These are phyloP conservation scores for Ophiocordyceps australis DNA, from an alignment of 2,329 filamentous ascomycete species.

Conservation along the genomic window DNA sequence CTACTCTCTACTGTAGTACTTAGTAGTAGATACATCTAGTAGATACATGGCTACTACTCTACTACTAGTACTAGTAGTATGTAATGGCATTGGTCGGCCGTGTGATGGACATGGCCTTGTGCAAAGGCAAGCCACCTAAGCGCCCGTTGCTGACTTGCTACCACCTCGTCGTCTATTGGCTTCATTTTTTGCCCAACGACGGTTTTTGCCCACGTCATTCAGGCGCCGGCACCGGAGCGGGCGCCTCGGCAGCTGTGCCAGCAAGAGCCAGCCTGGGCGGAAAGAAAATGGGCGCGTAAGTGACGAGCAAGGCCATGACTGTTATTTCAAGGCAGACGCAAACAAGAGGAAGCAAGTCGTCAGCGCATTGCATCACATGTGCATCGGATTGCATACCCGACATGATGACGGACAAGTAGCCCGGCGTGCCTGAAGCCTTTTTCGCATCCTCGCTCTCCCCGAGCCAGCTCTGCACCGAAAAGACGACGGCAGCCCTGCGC, in stretches of 20 bases:
- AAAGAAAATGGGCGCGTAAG: slow-evolving; percentile 31
- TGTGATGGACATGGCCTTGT: too few species aligned
- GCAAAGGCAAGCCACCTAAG: too few species aligned
- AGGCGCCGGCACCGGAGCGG: slow-evolving; percentile 14
- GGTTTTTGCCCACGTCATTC: slow-evolving; percentile 3
- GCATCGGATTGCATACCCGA: slow-evolving; percentile 34
- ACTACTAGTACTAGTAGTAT: too few species aligned
- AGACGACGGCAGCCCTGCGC: slow-evolving; percentile 50
- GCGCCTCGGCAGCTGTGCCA: too few species aligned
- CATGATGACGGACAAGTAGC: slow-evolving; percentile 60
- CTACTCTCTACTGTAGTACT: too few species aligned
- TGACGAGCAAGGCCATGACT: slow-evolving; percentile 42
- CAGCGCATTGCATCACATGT: background rate
- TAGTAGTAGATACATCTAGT: too few species aligned
- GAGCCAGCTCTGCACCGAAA: slow-evolving; percentile 60
- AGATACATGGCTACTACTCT: too few species aligned
- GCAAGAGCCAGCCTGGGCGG: slow-evolving; percentile 15
- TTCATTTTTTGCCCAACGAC: too few species aligned
- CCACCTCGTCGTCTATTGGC: too few species aligned
- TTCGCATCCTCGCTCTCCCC: slow-evolving; percentile 52
- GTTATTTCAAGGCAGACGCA: background rate
- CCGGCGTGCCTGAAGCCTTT: slow-evolving; percentile 48
- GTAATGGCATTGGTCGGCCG: too few species aligned
- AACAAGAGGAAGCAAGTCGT: background rate
- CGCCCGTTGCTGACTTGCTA: too few species aligned